A percentile compares a stretch with the other conserved stretches of the same genome.
These are phyloP conservation scores for Cryptosporidium viatorum DNA, from an alignment of 169 alveolate genomes.

Conservation along the genomic window DNA sequence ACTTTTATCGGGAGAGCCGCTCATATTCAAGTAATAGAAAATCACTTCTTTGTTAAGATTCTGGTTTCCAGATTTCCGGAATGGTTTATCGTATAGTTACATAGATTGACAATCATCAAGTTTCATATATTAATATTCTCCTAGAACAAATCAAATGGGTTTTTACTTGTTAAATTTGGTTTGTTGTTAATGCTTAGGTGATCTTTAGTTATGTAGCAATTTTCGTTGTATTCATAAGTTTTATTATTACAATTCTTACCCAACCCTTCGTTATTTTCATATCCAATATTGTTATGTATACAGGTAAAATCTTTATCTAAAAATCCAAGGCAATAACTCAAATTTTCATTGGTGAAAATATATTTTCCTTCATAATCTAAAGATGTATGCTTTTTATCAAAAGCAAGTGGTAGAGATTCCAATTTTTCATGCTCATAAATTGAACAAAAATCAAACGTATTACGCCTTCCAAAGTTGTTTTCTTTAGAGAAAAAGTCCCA, in stretches of 20 bases:
- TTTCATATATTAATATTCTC: background rate
- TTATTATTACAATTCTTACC: background rate
- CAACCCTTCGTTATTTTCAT: background rate
- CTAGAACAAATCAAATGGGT: background rate
- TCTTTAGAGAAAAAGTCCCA: background rate
- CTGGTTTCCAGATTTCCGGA: constrained; percentile 87
- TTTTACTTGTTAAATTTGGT: background rate
- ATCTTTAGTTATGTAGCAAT: background rate
- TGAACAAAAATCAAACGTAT: background rate
- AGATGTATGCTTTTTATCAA: background rate
- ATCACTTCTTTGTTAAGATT: constrained; percentile 89
- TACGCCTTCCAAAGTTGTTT: background rate
- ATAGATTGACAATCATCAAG: background rate
- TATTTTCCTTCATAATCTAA: background rate
- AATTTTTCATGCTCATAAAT: too few relatives aligned
- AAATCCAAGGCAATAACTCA: background rate
- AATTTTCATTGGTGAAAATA: too few relatives aligned
- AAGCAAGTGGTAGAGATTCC: too few relatives aligned
- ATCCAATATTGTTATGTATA: background rate
- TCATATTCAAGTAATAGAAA: constrained; percentile 93
- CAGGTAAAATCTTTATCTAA: too few relatives aligned
- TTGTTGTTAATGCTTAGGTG: too few relatives aligned
- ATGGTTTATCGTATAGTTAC: constrained; percentile 78
- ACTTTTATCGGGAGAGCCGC: constrained; percentile 95
- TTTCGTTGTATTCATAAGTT: background rate